A percentile compares a stretch with the other conserved stretches of the same genome.
These are phyloP conservation scores for Helichrysum umbraculigerum DNA, from an alignment of 129 eudicot species.

Conservation along the genomic window DNA sequence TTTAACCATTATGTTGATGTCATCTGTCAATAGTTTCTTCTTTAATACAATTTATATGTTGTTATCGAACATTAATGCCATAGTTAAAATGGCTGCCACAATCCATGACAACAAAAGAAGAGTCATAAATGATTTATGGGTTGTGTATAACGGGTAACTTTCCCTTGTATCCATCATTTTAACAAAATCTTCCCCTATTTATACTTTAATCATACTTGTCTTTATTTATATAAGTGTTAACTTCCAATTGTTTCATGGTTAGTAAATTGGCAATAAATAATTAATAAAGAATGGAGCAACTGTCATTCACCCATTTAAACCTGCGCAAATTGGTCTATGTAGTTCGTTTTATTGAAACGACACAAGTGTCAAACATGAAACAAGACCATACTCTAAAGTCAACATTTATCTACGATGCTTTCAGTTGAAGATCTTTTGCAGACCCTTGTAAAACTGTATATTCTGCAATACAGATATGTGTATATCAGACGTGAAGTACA, in stretches of 20 bases:
- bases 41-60: constrained; percentile 27
- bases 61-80: constrained; percentile 21
- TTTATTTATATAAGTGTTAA: too few relatives aligned
- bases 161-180: too few relatives aligned
- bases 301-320: too few relatives aligned
- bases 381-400: background rate
- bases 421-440: constrained; percentile 45
- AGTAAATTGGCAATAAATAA: too few relatives aligned
- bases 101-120: too few relatives aligned
- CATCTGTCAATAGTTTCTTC: constrained; percentile 22
- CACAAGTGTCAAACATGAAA: background rate
- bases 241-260: too few relatives aligned
- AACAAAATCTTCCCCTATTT: too few relatives aligned
- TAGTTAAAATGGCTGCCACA: background rate
- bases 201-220: too few relatives aligned
- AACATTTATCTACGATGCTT: constrained; percentile 26
- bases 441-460: constrained; percentile 40
- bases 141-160: too few relatives aligned
- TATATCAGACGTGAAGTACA: background rate
- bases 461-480: constrained; percentile 49
- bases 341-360: background rate
- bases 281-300: too few relatives aligned
- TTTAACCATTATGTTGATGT: constrained; percentile 7
- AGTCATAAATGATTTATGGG: too few relatives aligned
- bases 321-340: too few relatives aligned